These are phyloP conservation scores for Podospora pseudopauciseta DNA, from an alignment of 495 filamentous ascomycete species.

Conservation along the genomic window DNA sequence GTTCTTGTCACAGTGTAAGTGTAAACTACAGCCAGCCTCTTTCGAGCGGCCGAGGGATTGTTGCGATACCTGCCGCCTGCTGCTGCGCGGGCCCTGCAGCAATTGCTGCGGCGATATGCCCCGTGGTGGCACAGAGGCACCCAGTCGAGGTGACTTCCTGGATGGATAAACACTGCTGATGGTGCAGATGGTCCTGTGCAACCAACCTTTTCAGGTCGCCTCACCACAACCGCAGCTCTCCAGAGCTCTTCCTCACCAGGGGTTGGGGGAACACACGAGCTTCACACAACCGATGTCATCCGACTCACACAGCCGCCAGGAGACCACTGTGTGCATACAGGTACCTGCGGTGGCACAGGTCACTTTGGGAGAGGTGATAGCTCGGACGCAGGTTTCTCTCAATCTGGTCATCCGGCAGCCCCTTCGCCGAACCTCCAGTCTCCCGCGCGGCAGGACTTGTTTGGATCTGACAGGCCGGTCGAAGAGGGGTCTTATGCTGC, in stretches of 20 bases:
- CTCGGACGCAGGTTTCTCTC: conserved; percentile 5
- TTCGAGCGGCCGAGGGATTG: not conserved
- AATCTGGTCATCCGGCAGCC: conserved; percentile 1
- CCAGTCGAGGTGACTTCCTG: not conserved
- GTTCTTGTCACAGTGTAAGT: not conserved
- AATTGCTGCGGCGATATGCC: not conserved
- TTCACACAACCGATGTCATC: conserved; percentile 6
- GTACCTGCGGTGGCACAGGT: not conserved
- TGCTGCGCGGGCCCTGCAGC: not conserved
- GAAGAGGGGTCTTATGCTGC: not conserved
- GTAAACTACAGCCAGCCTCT: not conserved
- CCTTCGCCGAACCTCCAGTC: not conserved
- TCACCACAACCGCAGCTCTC: not conserved
- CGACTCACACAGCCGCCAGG: not conserved
- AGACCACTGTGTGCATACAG: not conserved
- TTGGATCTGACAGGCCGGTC: not conserved
- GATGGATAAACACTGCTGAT: not conserved
- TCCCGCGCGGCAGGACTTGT: not conserved
- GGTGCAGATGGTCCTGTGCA: not conserved
- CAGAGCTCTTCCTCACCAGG: not conserved
- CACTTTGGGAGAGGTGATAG: not conserved
- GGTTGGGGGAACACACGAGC: not conserved
- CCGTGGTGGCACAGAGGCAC: not conserved
- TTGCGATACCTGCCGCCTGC: not conserved
- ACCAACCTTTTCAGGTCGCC: not conserved